Evolutionary conservation across 805 yeast species (phyloP).

Genomic region (Cyberlindnera misumaiensis): DNA sequence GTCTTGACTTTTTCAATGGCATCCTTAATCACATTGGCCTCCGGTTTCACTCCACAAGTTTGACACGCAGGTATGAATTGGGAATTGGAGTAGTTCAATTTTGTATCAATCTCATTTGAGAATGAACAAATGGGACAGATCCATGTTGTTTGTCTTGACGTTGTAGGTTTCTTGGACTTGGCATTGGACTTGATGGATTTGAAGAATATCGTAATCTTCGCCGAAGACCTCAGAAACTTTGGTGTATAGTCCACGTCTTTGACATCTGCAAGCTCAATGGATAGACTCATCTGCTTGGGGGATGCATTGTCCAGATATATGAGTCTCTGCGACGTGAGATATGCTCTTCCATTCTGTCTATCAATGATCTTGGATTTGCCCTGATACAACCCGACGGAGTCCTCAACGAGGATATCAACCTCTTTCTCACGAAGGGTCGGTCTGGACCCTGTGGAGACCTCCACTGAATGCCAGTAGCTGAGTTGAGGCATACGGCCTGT

Average conservation of each 20-base stretch:
- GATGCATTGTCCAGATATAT: conserved; percentile 58
- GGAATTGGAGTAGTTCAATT: conserved; percentile 21
- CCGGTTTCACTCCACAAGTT: conserved; percentile 56
- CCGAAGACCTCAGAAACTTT: conserved; percentile 69
- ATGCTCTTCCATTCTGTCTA: conserved; percentile 70
- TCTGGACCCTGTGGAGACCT: conserved; percentile 31
- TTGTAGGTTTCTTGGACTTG: conserved; percentile 2
- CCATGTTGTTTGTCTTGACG: conserved; percentile 42
- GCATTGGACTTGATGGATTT: conserved; percentile 10
- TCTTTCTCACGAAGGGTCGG: conserved; percentile 39
- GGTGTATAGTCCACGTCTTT: conserved; percentile 32
- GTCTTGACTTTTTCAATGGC: conserved; percentile 19
- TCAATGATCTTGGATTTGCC: conserved; percentile 58
- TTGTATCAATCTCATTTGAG: conserved; percentile 40
- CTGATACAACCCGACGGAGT: conserved; percentile 68
- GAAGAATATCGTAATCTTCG: conserved; percentile 54
- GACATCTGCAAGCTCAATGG: conserved; percentile 38
- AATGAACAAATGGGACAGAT: conserved; percentile 85
- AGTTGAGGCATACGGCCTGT: conserved; percentile 13
- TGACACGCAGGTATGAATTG: conserved; percentile 40
- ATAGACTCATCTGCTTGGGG: conserved; percentile 38
- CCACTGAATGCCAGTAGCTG: conserved; percentile 29
- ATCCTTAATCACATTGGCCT: conserved; percentile 28
- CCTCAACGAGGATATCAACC: conserved; percentile 44
- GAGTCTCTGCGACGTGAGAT: conserved; percentile 66